A percentile compares a stretch with the other conserved stretches of the same genome.
Evolutionary conservation across 2,329 filamentous ascomycete genomes (phyloP).

Genomic region (Trematosphaeria pertusa): DNA sequence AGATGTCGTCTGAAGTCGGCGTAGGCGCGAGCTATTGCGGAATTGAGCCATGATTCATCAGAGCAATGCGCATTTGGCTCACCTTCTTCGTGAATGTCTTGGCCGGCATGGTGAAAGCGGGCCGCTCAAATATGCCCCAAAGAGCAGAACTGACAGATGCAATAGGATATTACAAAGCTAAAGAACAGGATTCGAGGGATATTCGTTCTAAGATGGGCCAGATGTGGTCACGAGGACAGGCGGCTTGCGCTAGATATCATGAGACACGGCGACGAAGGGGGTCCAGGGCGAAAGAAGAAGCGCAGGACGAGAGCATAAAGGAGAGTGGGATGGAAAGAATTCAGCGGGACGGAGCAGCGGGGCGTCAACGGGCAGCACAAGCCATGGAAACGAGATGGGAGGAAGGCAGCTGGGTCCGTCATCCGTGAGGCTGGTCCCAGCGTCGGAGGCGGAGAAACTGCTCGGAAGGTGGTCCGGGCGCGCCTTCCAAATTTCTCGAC

Average conservation of each 20-base stretch:
- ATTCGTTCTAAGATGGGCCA: too few species aligned
- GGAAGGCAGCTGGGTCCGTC: constrained; percentile 6
- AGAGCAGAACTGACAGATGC: constrained; percentile 8
- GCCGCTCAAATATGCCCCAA: too few species aligned
- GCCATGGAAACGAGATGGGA: constrained; percentile 38
- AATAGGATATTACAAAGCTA: constrained; percentile 6
- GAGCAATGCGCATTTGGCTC: constrained; percentile 19
- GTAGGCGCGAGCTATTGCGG: constrained; percentile 37
- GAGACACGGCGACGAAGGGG: constrained; percentile 12
- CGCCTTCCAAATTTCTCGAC: constrained; percentile 35
- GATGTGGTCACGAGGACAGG: constrained; percentile 18
- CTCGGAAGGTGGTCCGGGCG: constrained; percentile 12
- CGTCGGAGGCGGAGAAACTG: constrained; percentile 28
- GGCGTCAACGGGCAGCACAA: constrained; percentile 27
- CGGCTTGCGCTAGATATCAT: constrained; percentile 5
- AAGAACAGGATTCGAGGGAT: constrained; percentile 6
- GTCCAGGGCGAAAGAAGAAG: constrained; percentile 2
- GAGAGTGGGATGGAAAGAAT: constrained; percentile 19
- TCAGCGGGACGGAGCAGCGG: too few species aligned
- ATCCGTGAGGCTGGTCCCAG: too few species aligned
- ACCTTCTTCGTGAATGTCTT: constrained; percentile 46
- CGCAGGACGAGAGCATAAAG: constrained; percentile 20
- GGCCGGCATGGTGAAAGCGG: constrained; percentile 44
- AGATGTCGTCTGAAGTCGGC: constrained; percentile 34
- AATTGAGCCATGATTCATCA: constrained; percentile 24